phyloP scores from a whole-genome alignment of 2,329 filamentous ascomycete genomes.

The Trichoderma atrobrunneum region DNA sequence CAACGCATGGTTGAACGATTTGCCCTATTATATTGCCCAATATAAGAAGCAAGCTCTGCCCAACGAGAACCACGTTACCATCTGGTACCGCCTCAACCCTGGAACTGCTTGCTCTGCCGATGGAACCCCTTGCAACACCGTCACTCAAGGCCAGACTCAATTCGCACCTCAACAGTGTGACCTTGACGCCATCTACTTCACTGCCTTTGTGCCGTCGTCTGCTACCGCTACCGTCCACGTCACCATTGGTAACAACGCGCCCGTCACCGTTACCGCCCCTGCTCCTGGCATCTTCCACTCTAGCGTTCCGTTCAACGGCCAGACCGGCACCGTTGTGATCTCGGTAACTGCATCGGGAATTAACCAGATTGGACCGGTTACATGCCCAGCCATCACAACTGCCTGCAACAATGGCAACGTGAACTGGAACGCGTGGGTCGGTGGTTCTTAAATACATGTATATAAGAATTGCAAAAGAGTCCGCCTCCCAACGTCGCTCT shows the following conservation, averaged over 20 bases:
- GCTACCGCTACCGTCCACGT: constrained; percentile 27
- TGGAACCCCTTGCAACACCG: constrained; percentile 31
- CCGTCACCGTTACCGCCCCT: neutral
- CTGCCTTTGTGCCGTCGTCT: constrained; percentile 27
- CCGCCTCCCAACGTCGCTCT: neutral
- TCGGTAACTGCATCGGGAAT: constrained; percentile 11
- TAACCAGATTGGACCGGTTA: neutral
- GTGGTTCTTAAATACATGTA: neutral
- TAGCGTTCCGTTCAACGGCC: constrained; percentile 26
- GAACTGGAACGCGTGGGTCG: constrained; percentile 24
- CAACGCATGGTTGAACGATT: neutral
- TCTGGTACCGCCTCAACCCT: constrained; percentile 29
- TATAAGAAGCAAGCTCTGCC: constrained; percentile 29
- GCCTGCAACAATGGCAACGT: constrained; percentile 15
- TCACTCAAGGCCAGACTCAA: constrained; percentile 27
- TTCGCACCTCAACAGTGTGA: constrained; percentile 24
- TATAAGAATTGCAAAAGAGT: neutral
- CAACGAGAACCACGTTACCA: constrained; percentile 26
- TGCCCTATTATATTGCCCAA: constrained; percentile 34
- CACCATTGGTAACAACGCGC: constrained; percentile 27
- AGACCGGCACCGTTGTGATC: constrained; percentile 28
- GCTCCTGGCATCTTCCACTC: constrained; percentile 33
- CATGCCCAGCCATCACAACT: constrained; percentile 10
- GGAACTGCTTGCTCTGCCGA: constrained; percentile 25
- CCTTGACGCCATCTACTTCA: constrained; percentile 24